phyloP scores from a whole-genome alignment of 805 yeast species.

The Cyberlindnera mrakii region DNA sequence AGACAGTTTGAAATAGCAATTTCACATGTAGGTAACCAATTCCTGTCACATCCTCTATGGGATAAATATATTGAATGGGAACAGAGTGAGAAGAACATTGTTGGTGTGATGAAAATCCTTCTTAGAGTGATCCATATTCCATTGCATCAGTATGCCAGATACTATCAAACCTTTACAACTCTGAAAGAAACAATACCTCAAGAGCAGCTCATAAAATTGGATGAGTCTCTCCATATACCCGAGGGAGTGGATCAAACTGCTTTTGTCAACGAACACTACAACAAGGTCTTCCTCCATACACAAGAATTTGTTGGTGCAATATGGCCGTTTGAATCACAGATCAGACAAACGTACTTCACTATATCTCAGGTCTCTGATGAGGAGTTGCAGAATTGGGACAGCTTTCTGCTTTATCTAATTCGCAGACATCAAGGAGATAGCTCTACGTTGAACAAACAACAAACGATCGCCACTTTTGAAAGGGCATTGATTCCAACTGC shows the following conservation, averaged over 20 bases:
- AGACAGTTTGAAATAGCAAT: slow-evolving; percentile 44
- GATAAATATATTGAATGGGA: slow-evolving; percentile 67
- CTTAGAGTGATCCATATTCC: slow-evolving; percentile 52
- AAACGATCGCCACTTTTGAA: slow-evolving; percentile 52
- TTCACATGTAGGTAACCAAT: slow-evolving; percentile 56
- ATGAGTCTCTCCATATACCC: slow-evolving; percentile 16
- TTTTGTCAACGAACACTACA: slow-evolving; percentile 10
- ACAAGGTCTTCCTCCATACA: slow-evolving; percentile 12
- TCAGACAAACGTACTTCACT: slow-evolving; percentile 54
- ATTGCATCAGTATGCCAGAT: slow-evolving; percentile 79
- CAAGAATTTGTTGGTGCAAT: slow-evolving; percentile 27
- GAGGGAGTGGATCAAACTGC: slow-evolving; percentile 17
- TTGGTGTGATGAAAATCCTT: slow-evolving; percentile 36
- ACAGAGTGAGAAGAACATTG: slow-evolving; percentile 30
- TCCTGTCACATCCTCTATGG: slow-evolving; percentile 78
- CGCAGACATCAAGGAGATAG: slow-evolving; percentile 21
- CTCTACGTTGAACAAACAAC: slow-evolving; percentile 8
- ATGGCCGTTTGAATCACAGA: slow-evolving; percentile 68
- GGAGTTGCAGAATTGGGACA: slow-evolving; percentile 49
- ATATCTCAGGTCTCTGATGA: slow-evolving; percentile 37
- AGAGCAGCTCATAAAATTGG: slow-evolving; percentile 11
- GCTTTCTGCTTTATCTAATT: slow-evolving; percentile 55
- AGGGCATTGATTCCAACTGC: slow-evolving; percentile 71
- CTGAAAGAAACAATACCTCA: slow-evolving; percentile 17
- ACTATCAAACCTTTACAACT: slow-evolving; percentile 45